Evolutionary conservation across 2,329 filamentous ascomycete genomes (phyloP), one percentile per base, ranked within the genome.

Genomic region (Fusarium acutatum): DNA sequence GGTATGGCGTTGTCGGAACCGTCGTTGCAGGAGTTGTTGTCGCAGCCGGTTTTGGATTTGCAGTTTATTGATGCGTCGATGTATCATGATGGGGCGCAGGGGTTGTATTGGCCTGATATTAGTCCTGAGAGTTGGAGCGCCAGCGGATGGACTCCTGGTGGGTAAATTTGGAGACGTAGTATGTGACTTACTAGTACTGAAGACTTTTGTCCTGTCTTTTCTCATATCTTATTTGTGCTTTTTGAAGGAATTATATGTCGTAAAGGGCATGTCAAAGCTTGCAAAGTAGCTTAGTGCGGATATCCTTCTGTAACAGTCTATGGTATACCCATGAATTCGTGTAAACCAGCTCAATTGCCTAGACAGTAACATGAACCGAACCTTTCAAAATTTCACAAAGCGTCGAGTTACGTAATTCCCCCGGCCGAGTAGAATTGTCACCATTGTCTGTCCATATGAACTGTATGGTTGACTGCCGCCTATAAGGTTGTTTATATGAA

Each of bases 1-100:
- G 81, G 80, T 0, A 82, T 83, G 81, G 80, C 80, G 0, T 57
- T 82, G 6, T 79, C 79, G 1, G 81, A 83, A 38, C 81, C 81
- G 0, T 82, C 80, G 5, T 37, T 83, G 37, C 81, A 83, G 32
- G 80, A 82, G 26, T 71, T 82, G 1, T 46, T 82, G 12, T 78
- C 78, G 0, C 81, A 82, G 67, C 79, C 80, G 0, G 75, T 80
- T 3, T 37, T 81, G 15, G 80, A 82, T 37, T 60, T 82, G 35
- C 76, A 80, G 49, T 82, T 82, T n/a, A 78, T 82, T 8, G 79
- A 82, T 67, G 76, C 77, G 2, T 74, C 70, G 0, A 77, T 77
- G 75, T 77, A 77, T 50, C 75, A 77, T 3, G 75, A 77, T 52
- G 75, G 67, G 3, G 64, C 72, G 2, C 75, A 73, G 43, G 75